Evolutionary conservation across 371 early-diverging fungal species (phyloP), one percentile per base, ranked within the genome.

Genomic region (Syncephalastrum sp.): DNA sequence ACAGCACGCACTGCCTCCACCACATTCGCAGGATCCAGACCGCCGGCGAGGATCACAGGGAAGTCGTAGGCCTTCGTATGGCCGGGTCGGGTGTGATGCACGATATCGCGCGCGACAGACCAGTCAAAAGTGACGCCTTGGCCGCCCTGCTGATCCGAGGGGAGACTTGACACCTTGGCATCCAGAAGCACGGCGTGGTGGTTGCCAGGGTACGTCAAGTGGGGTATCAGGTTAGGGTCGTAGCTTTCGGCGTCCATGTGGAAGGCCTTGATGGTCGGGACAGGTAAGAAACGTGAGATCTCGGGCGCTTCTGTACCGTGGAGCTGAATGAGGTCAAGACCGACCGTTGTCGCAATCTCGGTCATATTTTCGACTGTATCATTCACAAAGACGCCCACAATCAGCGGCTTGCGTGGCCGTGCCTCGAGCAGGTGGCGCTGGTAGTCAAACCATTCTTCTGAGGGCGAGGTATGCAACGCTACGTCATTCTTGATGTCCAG

Each of bases 371-470:
- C 91, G 24, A 89, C 59, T 0, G 87, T 60, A 52, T 93, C 91
- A 67, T 95, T 90, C 61, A 86, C 86, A 73, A 98, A 97, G 1
- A 98, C 97, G 19, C 97, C 99, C 1, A 95, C 95, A 10, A 94
- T 71, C 54, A 93, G 70, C 13, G 97, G 97, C 48, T 79, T 83
- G 50, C 83, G 67, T 13, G 74, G 47, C 42, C 77, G 73, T 8
- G 65, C 64, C 47, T 79, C 78, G 24, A 85, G 61, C 42, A 77
- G 63, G 45, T 53, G 60, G 8, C 80, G 74, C 15, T 85, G 82
- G 27, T 74, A 67, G 19, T 75, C 64, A 51, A 87, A 89, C 89
- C 89, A 89, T 42, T 83, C 83, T 10, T 50, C 47, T 17, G 57
- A 65, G 10, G 41, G 16, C 13, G 45, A 4, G 15, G 25, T 44